Evolutionary conservation across 495 filamentous ascomycete genomes (phyloP), one percentile per base, ranked within the genome.

Genomic region (Friedmanniomyces simplex): DNA sequence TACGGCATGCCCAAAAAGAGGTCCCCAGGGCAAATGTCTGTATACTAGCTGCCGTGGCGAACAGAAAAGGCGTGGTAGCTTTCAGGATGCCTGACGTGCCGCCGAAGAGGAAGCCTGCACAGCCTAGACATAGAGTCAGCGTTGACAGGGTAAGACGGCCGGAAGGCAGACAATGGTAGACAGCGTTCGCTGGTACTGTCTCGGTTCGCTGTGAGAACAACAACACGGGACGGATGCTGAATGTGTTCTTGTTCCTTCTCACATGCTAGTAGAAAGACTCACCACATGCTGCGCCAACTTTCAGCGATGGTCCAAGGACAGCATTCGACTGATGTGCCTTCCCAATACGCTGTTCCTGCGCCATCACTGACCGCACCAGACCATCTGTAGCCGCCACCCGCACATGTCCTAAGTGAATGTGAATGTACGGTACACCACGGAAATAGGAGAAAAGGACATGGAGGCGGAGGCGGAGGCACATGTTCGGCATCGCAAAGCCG

Each of bases 21-120:
- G 77, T 79, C 28, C 89, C 88, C 45, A 94, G 78, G 39, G 76
- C 72, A 71, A 85, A 87, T 79, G 86, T 95, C 71, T 95, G 89
- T 41, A 86, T 73, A 36, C 87, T 85, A 28, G 83, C 81, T 53
- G 82, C 79, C 36, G 83, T 46, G 5, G 88, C 82, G 72, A 90
- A 93, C 5, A 95, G 69, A 10, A 78, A 69, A 12, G 82, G 76
- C 39, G 85, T 82, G 4, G 73, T 78, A 24, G 82, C 85, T 64
- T 82, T 76, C 30, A 89, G 63, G 28, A 88, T 83, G 25, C 86
- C 88, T 32, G 74, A 69, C 42, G 80, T 76, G 50, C 84, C 84
- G 55, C 91, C 90, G 54, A 83, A 70, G 25, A 91, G 63, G 25
- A 89, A 63, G n/a, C 91, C 93, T 37, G 79, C 42, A 34, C 39